Evolutionary conservation across 2,329 filamentous ascomycete genomes (phyloP).

Genomic region (Colletotrichum tropicale): DNA sequence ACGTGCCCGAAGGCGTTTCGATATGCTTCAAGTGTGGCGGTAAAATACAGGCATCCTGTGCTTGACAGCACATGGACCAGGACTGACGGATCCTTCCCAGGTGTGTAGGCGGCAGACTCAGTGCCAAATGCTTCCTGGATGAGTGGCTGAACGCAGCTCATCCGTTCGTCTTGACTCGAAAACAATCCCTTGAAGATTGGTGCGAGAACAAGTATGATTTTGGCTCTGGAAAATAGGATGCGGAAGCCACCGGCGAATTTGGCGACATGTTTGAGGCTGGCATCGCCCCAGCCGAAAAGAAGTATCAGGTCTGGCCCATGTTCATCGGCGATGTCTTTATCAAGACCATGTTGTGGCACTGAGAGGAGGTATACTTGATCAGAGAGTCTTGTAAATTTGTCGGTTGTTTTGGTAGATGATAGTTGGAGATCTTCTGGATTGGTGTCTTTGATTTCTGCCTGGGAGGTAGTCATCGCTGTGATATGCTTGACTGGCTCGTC

Average conservation of each 20-base stretch:
- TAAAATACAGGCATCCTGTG: slow-evolving; percentile 58
- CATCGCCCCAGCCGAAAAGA: slow-evolving; percentile 64
- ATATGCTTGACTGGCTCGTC: neutral
- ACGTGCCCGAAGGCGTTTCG: slow-evolving; percentile 1
- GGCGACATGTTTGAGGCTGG: slow-evolving; percentile 54
- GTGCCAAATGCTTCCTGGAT: slow-evolving; percentile 39
- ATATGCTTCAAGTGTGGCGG: slow-evolving; percentile 53
- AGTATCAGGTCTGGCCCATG: slow-evolving; percentile 47
- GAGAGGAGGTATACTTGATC: neutral
- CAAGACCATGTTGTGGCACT: neutral
- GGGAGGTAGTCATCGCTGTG: neutral
- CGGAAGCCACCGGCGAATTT: slow-evolving; percentile 62
- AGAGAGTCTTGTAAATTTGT: neutral
- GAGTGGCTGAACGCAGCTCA: slow-evolving; percentile 48
- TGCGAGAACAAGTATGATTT: slow-evolving; percentile 55
- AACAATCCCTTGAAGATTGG: slow-evolving; percentile 52
- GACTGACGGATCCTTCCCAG: slow-evolving; percentile 34
- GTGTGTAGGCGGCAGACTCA: neutral
- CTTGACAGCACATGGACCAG: slow-evolving; percentile 63
- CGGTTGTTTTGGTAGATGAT: neutral
- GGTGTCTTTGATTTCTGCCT: neutral
- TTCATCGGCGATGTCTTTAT: neutral
- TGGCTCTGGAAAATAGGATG: slow-evolving; percentile 51
- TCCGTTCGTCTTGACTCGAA: slow-evolving; percentile 44
- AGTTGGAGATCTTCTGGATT: neutral